Evolutionary conservation across 2,329 filamentous ascomycete genomes (phyloP), one percentile per base, ranked within the genome.

Genomic region (Ceratocystis huliohia): DNA sequence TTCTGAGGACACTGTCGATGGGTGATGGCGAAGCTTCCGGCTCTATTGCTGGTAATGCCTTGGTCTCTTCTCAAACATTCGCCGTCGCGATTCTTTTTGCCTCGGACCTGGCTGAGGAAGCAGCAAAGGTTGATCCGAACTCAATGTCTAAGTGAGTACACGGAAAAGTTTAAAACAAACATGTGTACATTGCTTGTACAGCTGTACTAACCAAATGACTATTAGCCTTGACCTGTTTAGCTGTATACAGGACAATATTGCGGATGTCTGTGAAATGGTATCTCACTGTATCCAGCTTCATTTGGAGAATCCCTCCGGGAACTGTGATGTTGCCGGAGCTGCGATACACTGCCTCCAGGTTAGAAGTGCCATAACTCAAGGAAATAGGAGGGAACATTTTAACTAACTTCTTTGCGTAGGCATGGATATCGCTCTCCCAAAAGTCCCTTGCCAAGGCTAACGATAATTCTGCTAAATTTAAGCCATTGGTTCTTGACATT

Each of bases 41-140:
- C 17, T 8, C 41, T 5, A 57, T 20, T 44, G 25, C 33, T 41
- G 33, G 22, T 15, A 30, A 33, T 57, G 41, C 41, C 22, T 53
- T 61, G 15, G 8, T n/a, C 15, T 61, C 63, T n/a, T 30, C 57
- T n/a, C 61, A 61, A 20, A 65, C 65, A 46, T 53, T 67, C 20
- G 48, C 25, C 20, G 33, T 68, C 17, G 63, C 66, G 2, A 28
- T 69, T 7, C 30, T 68, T 20, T 70, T 70, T 33, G 65, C 68
- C 15, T 64, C 69, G 13, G 69, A 70, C 28, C 74, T 90, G 28
- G 85, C 86, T 1, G 85, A 88, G 68, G 87, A 89, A 71, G 80
- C 84, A 7, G 82, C 82, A 69, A 90, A 88, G 73, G 80, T 87
- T 7, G 88, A 91, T 70, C 76, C 81, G 66, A 84, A 81, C 66